Evolutionary conservation across 768 basidiomycete genomes (phyloP).

Genomic region (Kwoniella botswanensis): DNA sequence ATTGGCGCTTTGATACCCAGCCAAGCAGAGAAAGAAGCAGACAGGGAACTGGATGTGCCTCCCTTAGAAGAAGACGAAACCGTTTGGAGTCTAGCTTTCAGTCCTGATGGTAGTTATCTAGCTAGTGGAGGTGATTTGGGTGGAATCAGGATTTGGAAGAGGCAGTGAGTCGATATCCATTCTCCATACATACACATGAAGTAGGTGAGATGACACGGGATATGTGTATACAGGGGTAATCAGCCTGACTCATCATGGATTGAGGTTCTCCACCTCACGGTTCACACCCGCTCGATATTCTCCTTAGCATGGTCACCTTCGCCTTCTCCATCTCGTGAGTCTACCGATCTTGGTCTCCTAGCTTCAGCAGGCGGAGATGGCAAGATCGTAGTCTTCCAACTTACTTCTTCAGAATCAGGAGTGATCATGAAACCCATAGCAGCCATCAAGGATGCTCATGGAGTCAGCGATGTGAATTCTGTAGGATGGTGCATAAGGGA

Average conservation of each 20-base stretch:
- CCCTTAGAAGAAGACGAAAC: conserved; percentile 63
- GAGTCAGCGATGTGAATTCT: conserved; percentile 80
- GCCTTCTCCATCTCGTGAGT: conserved; percentile 8
- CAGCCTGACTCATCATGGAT: conserved; percentile 44
- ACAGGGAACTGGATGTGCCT: conserved; percentile 42
- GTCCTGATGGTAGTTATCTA: conserved; percentile 78
- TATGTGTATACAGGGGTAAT: conserved; percentile 29
- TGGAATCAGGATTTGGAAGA: conserved; percentile 83
- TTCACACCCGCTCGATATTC: conserved; percentile 48
- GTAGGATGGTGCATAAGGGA: conserved; percentile 79
- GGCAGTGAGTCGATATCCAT: conserved; percentile 54
- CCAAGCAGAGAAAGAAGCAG: conserved; percentile 28
- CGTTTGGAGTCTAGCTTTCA: conserved; percentile 85
- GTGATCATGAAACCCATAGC: conserved; percentile 62
- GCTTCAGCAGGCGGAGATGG: conserved; percentile 89
- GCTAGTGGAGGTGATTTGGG: conserved; percentile 86
- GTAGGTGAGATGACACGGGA: neutral
- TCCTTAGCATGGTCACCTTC: conserved; percentile 41
- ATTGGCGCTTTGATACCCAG: conserved; percentile 26
- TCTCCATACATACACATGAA: neutral
- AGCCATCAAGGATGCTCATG: conserved; percentile 71
- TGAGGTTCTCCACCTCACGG: conserved; percentile 40
- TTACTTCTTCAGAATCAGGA: conserved; percentile 56
- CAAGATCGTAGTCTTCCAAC: conserved; percentile 76
- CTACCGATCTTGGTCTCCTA: conserved; percentile 70